Conservation (phyloP, 2,329 filamentous ascomycete genomes). For the Ceratocystis albifundus region DNA sequence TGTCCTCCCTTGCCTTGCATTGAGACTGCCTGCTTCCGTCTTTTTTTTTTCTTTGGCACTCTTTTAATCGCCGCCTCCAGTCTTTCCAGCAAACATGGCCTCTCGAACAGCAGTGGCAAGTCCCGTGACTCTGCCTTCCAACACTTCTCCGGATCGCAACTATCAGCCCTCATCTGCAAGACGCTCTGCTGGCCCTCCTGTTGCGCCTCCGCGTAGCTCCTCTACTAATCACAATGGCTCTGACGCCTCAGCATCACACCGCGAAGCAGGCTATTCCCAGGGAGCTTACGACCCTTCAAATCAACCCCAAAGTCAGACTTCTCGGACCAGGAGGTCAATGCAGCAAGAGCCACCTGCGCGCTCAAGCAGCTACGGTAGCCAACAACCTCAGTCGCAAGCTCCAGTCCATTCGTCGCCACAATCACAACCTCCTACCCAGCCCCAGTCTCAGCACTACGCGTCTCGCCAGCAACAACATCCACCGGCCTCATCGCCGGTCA, state of each 20-base stretch:
- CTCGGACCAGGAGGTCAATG: slow-evolving; percentile 26
- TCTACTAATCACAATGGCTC: slow-evolving; percentile 43
- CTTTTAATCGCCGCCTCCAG: neutral
- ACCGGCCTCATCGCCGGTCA: slow-evolving; percentile 5
- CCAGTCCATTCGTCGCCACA: neutral
- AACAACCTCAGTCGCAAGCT: slow-evolving; percentile 13
- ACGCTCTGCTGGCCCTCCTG: slow-evolving; percentile 53
- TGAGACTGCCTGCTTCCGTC: slow-evolving; percentile 6
- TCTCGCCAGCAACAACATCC: slow-evolving; percentile 8
- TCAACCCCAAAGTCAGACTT: slow-evolving; percentile 21
- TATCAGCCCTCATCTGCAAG: slow-evolving; percentile 38
- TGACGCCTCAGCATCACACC: slow-evolving; percentile 18
- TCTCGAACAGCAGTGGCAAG: slow-evolving; percentile 38
- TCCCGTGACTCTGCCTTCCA: slow-evolving; percentile 33
- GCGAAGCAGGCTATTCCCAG: slow-evolving; percentile 21
- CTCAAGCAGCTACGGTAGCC: slow-evolving; percentile 27
- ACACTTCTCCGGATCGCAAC: slow-evolving; percentile 29
- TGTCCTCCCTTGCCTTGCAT: slow-evolving; percentile 13
- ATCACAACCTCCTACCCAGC: neutral
- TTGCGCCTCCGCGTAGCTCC: slow-evolving; percentile 70
- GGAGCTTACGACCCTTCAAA: slow-evolving; percentile 28
- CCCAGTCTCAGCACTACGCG: slow-evolving; percentile 9
- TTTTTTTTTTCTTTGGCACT: slow-evolving; percentile 12
- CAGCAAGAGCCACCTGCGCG: slow-evolving; percentile 32
- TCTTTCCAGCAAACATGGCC: slow-evolving; percentile 31